Conservation (phyloP, 225 moss, liverwort and hornwort species). For the Neckera pumila region DNA sequence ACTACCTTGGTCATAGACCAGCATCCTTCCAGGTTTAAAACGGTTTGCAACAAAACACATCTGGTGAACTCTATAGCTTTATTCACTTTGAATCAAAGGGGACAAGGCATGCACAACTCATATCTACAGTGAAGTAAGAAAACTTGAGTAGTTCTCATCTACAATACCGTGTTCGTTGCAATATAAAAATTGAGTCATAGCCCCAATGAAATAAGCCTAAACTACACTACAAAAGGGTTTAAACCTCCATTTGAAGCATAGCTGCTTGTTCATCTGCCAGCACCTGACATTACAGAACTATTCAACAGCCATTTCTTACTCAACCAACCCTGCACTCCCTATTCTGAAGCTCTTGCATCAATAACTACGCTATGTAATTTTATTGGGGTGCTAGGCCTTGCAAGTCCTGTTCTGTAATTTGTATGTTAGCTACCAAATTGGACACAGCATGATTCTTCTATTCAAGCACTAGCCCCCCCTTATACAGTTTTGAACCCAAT, state of each 20-base stretch:
- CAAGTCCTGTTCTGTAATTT: not conserved
- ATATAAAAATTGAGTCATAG: not conserved
- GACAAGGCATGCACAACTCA: too few relatives aligned
- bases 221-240: not conserved
- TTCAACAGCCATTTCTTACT: not conserved
- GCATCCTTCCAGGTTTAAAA: not conserved
- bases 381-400: not conserved
- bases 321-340: not conserved
- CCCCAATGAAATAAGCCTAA: not conserved
- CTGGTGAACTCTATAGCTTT: not conserved
- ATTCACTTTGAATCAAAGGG: not conserved
- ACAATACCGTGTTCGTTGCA: too few relatives aligned
- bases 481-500: not conserved
- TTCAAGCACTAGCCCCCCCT: not conserved
- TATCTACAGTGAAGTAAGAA: not conserved
- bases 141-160: not conserved
- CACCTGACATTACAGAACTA: not conserved
- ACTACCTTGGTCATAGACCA: not conserved
- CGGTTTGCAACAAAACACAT: not conserved
- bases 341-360: not conserved
- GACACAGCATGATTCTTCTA: not conserved
- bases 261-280: not conserved
- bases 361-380: not conserved
- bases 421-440: not conserved
- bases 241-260: not conserved